Percentiles rank a stretch among this genome's conserved stretches.
Evolutionary conservation across 164 flowering plant genomes (phyloP).

Genomic region (Kingdonia uniflora): DNA sequence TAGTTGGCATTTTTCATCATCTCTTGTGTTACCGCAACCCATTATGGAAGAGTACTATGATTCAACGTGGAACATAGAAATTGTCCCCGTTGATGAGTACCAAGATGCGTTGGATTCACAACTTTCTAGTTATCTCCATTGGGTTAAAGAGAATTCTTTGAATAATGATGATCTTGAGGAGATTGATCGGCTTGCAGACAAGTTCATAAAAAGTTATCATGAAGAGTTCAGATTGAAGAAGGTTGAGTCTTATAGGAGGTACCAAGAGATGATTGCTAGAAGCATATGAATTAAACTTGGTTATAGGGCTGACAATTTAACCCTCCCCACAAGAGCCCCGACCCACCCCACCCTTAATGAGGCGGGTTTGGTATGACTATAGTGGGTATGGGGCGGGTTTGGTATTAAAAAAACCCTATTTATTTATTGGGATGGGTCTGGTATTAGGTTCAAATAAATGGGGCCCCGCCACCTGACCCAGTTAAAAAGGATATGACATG

Average conservation of each 20-base stretch:
- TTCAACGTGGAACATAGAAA: slow-evolving; percentile 50
- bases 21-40: slow-evolving; percentile 38
- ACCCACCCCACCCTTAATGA: no score
- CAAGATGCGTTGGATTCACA: slow-evolving; percentile 20
- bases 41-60: slow-evolving; percentile 39
- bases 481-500: no score
- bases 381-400: no score
- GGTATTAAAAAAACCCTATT: no score
- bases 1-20: slow-evolving; percentile 81
- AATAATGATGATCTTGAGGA: slow-evolving; percentile 43
- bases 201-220: slow-evolving; percentile 83
- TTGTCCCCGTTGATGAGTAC: slow-evolving; percentile 13
- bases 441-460: no score
- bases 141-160: slow-evolving; percentile 57
- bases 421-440: no score
- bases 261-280: slow-evolving; percentile 89
- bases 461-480: no score
- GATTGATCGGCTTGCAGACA: slow-evolving; percentile 71
- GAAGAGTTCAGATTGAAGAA: slow-evolving; percentile 94
- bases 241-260: slow-evolving; percentile 81
- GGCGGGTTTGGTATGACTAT: no score
- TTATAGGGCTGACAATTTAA: no score
- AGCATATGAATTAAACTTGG: slow-evolving; percentile 62
- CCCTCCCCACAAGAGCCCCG: no score
- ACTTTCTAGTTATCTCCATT: slow-evolving; percentile 52